Conservation (phyloP, 345 rosid genomes). For the Populus simonii region DNA sequence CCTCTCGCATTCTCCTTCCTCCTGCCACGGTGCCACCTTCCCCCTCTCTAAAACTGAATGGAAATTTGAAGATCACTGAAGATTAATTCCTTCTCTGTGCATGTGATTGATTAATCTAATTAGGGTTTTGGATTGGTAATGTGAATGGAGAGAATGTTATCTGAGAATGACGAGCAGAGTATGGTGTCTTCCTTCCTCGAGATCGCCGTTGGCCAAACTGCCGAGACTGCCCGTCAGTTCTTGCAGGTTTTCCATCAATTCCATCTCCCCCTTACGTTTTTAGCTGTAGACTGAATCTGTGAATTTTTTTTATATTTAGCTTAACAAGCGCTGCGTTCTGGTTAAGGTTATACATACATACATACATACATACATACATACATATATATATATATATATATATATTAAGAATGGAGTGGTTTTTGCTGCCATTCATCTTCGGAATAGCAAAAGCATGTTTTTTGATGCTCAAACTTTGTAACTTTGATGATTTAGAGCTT, state of each 20-base stretch:
- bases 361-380: fast-evolving
- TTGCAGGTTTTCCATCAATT: constrained; percentile 56
- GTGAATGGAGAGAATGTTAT: constrained; percentile 18
- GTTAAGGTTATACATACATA: not conserved
- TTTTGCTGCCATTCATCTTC: not conserved
- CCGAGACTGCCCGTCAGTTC: constrained; percentile 85
- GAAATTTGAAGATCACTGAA: not conserved
- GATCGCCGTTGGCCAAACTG: constrained; percentile 92
- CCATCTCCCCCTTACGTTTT: not conserved
- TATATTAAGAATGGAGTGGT: not conserved
- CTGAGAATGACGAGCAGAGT: constrained; percentile 45
- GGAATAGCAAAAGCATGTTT: not conserved
- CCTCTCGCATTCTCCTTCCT: not conserved
- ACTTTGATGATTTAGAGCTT: not conserved
- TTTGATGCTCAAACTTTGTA: not conserved
- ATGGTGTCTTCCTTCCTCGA: constrained; percentile 93
- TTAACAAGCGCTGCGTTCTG: not conserved
- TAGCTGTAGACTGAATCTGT: not conserved
- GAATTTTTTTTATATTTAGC: not conserved
- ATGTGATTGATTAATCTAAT: not conserved
- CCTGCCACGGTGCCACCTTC: not conserved
- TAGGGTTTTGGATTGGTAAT: constrained; percentile 9
- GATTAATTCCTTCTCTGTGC: not conserved
- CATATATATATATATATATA: fast-evolving
- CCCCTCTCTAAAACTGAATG: not conserved